Conservation (phyloP, 352 stramenopile species). For the Phytopythium kandeliae region DNA sequence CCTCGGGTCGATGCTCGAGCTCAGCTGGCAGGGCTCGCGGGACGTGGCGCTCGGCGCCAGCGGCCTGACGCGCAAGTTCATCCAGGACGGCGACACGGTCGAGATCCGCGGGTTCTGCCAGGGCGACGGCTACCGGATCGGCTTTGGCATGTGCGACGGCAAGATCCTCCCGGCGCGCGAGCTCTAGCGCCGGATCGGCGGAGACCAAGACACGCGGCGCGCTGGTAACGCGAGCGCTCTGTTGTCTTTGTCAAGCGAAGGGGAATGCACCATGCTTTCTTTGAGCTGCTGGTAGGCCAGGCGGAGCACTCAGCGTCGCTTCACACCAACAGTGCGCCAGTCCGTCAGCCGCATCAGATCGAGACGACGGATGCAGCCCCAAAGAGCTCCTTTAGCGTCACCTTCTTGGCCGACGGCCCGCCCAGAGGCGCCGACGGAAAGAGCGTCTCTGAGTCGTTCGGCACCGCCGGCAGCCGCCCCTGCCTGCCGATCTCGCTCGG, state of each 20-base stretch:
- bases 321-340: neutral
- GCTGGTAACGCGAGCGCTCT: too few species aligned
- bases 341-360: constrained; percentile 15
- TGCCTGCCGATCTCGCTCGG: constrained; percentile 3
- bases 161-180: constrained; percentile 84
- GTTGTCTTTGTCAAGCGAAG: too few species aligned
- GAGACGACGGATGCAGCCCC: constrained; percentile 25
- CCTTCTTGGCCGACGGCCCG: constrained; percentile 22
- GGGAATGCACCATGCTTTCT: too few species aligned
- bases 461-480: constrained; percentile 15
- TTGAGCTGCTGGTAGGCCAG: neutral
- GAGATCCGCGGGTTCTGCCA: constrained; percentile 91
- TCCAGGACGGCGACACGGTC: constrained; percentile 93
- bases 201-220: neutral
- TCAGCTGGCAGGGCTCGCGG: constrained; percentile 92
- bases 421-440: constrained; percentile 21
- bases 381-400: constrained; percentile 35
- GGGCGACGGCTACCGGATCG: constrained; percentile 89
- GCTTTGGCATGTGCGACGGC: constrained; percentile 92
- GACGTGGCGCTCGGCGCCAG: constrained; percentile 69
- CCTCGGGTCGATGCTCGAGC: constrained; percentile 95
- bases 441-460: constrained; percentile 18
- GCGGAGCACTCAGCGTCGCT: neutral
- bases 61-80: constrained; percentile 88
- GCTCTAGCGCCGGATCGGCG: constrained; percentile 40